These are phyloP conservation scores for Dillenia suffruticosa DNA, from an alignment of 164 flowering plant species.

Conservation along the genomic window DNA sequence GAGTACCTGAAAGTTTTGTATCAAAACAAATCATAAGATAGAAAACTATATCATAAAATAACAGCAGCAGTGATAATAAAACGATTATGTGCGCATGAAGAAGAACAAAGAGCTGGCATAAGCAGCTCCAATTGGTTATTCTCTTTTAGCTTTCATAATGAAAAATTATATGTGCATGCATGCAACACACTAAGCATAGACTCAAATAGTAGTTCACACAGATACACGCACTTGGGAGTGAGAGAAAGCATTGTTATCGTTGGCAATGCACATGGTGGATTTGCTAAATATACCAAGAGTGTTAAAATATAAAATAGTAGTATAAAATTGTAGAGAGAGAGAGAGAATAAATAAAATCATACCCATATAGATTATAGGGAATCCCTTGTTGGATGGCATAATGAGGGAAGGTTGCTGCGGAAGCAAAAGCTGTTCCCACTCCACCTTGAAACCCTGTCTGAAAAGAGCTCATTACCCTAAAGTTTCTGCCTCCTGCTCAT, in stretches of 20 bases:
- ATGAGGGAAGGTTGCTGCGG: conserved; percentile 82
- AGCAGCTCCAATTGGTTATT: background rate
- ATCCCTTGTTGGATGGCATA: conserved; percentile 89
- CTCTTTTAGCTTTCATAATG: background rate
- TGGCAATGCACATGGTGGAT: conserved; percentile 30
- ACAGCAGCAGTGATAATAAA: background rate
- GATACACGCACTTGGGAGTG: background rate
- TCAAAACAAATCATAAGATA: background rate
- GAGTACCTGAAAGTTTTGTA: conserved; percentile 55
- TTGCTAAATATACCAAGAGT: background rate
- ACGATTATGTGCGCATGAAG: conserved; percentile 2
- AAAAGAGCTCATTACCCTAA: conserved; percentile 52
- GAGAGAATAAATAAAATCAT: conserved; percentile 1
- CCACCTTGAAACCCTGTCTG: conserved; percentile 52
- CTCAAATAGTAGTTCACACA: too few relatives aligned
- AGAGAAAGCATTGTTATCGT: conserved; percentile 19
- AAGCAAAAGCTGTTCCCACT: conserved; percentile 54
- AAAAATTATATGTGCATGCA: conserved; percentile 2
- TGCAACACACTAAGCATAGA: too few relatives aligned
- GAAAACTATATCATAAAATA: background rate
- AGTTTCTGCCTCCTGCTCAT: conserved; percentile 40
- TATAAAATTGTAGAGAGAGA: too few relatives aligned
- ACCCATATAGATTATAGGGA: conserved; percentile 81
- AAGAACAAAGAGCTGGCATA: background rate
- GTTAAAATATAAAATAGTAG: too few relatives aligned